Evolutionary conservation across 2,329 filamentous ascomycete species (phyloP), one percentile per base, ranked within the genome.

Genomic region (Lecanicillium sp.): DNA sequence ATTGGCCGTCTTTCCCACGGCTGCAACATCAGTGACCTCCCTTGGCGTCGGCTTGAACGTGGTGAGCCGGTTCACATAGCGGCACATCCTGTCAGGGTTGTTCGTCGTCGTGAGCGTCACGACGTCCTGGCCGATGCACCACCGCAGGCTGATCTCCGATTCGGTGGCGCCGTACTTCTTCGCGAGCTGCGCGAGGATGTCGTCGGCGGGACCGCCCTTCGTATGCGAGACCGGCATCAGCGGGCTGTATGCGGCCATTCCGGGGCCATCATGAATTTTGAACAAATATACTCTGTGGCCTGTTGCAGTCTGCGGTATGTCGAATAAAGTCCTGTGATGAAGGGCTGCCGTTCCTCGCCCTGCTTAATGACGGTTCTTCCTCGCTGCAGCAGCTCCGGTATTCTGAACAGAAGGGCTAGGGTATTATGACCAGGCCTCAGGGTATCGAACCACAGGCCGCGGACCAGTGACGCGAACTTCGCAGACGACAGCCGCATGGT

Each of bases 41-140:
- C 73, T 69, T 0, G 72, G 67, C 10, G 78, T 80, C 53, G 86
- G 66, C 67, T 79, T 77, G 58, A 85, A 83, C 37, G 57, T 65
- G 36, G 67, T 70, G 53, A 77, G 51, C 53, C 71, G 72, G n/a
- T 63, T 58, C 50, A 79, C 54, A 56, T 78, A 83, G n/a, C 69
- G 68, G 58, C 75, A 68, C 51, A 86, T 64, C 41, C 83, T 68
- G 53, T 79, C 69, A 58, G 77, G 70, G 54, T 72, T 84, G 29
- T 67, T 67, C 57, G 77, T 83, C 10, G 81, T 84, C 1, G 81
- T 84, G 47, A 84, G 58, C 3, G 69, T 70, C 21, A 82, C 72
- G 36, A 81, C 62, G 21, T 74, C 79, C 60, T 79, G 75, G 56
- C 85, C 80, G 29, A 84, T 61, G 23, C 66, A 63, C 79, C 80